Base-by-base conservation (phyloP, 208 protist species). In the Leishmania major region DNA sequence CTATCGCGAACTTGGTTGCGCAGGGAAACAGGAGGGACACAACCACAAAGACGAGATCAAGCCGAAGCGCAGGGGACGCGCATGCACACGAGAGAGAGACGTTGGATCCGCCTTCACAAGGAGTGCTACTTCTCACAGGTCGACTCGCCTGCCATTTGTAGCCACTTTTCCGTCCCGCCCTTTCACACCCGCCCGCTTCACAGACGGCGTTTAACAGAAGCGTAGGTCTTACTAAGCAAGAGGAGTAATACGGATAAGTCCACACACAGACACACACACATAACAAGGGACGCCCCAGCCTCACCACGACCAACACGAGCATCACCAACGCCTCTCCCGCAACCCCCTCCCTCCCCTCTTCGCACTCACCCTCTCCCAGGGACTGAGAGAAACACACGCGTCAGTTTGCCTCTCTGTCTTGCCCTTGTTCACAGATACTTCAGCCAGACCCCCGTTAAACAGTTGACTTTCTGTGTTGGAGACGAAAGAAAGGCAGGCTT, bases 191-290 rank as follows among this genome's bases (percentile, higher is more conserved):
- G 53, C 67, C 22, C 78, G 31, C 43, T 69, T 76, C 57, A 28
- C 19, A 78, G n/a, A 45, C 31, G 43, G 37, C 70, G 70, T 37
- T 28, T 74, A 74, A 4, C 70, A n/a, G 43, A 74, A 51, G 28
- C 28, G 45, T 51, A 74, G 51, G 45, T 10, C 3, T 15, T 45
- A 74, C 45, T 53, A 25, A 74, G 11, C 70, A 53, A 55, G 45
- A 67, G 84, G 51, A 51, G 45, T 45, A 66, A 35, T 49, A 71
- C 53, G 60, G 64, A 59, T 22, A 71, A 60, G 43, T 74, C 17
- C 11, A 74, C 43, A 53, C 28, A 35, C 28, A 35, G 2, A 40
- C 11, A 35, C 28, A 35, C 40, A 53, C 40, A 11, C 70, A 53
- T 51, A 31, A 74, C 17, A 74, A 53, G 25, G 67, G 70, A 53